Evolutionary conservation across 2,329 filamentous ascomycete genomes (phyloP), one percentile per base, ranked within the genome.

Genomic region (Aspergillus intermedius): DNA sequence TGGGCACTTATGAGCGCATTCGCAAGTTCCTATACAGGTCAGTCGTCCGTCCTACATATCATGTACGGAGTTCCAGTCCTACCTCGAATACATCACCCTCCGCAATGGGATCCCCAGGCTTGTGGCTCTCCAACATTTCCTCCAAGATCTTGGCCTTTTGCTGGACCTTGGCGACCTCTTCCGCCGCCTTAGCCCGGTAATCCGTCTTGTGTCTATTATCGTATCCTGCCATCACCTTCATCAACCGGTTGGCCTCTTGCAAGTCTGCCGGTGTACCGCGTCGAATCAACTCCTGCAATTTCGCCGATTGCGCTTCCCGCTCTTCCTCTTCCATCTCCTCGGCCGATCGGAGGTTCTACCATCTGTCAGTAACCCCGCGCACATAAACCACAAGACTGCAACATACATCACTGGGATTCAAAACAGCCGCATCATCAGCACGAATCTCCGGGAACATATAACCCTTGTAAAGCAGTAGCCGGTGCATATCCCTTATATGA

Each of bases 281-380:
- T 52, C 93, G 85, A 64, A 98, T 97, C 46, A 98, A 77, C 71
- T 98, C 93, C 66, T 98, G 93, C 15, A 98, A 78, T 71, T 98
- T 98, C n/a, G 93, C 93, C 2, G 90, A 95, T 65, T 98, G 93
- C 2, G 91, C 91, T 60, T 91, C 89, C 49, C 82, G 82, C 67
- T 98, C 93, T 70, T 98, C 93, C 62, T 94, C 89, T 65, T 98
- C 93, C 91, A 98, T 97, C 66, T 98, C 93, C 63, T 98, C 93
- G 21, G 88, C 90, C 0, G 91, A 97, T 72, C 94, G 90, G 41
- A 98, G 79, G 62, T 93, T 95, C 89, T 95, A 65, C 8, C 45
- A 21, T 19, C 28, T 25, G 58, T 73, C 55, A 72, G 63, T 49
- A 49, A 50, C 7, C 10, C 19, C 32, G 10, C 28, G 42, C 35